Evolutionary conservation across 257 asterid genomes (phyloP).

Genomic region (Plectranthus barbatus): DNA sequence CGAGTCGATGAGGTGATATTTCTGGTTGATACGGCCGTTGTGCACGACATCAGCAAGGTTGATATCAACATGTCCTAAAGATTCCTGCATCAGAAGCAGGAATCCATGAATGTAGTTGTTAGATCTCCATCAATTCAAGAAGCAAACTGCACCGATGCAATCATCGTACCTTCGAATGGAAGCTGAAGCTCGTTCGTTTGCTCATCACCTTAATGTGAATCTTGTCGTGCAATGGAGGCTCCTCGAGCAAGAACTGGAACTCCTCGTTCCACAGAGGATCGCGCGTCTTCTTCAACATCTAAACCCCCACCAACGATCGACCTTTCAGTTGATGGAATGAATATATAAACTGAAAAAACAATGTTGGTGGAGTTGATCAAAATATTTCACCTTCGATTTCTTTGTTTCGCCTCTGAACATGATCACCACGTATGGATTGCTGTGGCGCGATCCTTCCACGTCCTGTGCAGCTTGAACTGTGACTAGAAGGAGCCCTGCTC

Average conservation of each 20-base stretch:
- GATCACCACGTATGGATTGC: conserved; percentile 54
- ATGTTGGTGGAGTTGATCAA: no score
- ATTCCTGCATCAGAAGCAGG: conserved; percentile 34
- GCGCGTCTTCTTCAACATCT: conserved; percentile 62
- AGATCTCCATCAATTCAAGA: background rate
- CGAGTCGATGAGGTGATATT: conserved; percentile 78
- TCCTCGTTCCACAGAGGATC: conserved; percentile 84
- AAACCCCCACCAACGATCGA: background rate
- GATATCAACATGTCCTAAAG: conserved; percentile 73
- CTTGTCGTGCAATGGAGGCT: conserved; percentile 72
- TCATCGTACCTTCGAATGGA: conserved; percentile 48
- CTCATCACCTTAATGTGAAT: conserved; percentile 70
- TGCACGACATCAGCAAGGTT: conserved; percentile 65
- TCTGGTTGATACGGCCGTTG: conserved; percentile 76
- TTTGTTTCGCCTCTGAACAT: conserved; percentile 67
- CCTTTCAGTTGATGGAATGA: no score
- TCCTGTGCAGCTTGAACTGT: conserved; percentile 68
- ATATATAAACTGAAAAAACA: no score
- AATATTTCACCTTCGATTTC: conserved; percentile 74
- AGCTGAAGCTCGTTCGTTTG: conserved; percentile 50
- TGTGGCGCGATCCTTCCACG: conserved; percentile 73
- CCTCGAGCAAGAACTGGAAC: conserved; percentile 81
- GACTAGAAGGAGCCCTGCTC: conserved; percentile 71
- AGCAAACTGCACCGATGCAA: background rate
- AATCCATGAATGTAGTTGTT: background rate